These are phyloP conservation scores for Pseudogymnoascus sp. DNA, from an alignment of 2,329 filamentous ascomycete genomes.

Conservation along the genomic window DNA sequence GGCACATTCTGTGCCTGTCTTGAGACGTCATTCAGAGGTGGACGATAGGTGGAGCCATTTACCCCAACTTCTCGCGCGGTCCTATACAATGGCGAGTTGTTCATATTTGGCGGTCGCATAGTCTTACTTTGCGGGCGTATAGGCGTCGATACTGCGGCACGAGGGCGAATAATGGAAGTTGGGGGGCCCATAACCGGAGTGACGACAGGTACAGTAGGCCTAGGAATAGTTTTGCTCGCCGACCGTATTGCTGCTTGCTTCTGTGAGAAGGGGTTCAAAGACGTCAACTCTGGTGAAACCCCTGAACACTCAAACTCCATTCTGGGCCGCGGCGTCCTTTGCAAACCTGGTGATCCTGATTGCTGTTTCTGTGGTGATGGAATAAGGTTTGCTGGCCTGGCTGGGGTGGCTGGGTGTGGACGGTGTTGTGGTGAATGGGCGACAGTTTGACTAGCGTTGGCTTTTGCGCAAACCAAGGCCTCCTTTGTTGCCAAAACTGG, in stretches of 20 bases:
- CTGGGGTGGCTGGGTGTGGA: background rate
- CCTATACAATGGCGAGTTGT: background rate
- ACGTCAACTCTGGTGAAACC: background rate
- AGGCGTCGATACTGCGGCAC: background rate
- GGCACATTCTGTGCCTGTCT: background rate
- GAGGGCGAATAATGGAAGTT: background rate
- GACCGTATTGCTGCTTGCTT: background rate
- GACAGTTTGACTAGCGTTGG: background rate
- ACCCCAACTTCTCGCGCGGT: background rate
- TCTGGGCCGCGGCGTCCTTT: background rate
- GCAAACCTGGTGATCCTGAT: background rate
- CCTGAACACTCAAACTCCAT: background rate
- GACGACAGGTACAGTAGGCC: background rate
- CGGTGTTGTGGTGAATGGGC: background rate
- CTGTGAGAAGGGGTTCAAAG: background rate
- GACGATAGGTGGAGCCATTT: background rate
- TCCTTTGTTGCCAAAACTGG: background rate
- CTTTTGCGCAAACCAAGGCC: background rate
- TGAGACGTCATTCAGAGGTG: background rate
- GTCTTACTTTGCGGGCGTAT: background rate
- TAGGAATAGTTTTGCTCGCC: background rate
- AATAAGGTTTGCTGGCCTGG: background rate
- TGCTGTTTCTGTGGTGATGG: background rate
- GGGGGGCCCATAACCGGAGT: background rate
- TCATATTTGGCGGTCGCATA: background rate